Percentiles rank a stretch among this genome's conserved stretches.
These are phyloP conservation scores for Exutisphaerella laricina DNA, from an alignment of 2,329 filamentous ascomycete genomes.

Conservation along the genomic window DNA sequence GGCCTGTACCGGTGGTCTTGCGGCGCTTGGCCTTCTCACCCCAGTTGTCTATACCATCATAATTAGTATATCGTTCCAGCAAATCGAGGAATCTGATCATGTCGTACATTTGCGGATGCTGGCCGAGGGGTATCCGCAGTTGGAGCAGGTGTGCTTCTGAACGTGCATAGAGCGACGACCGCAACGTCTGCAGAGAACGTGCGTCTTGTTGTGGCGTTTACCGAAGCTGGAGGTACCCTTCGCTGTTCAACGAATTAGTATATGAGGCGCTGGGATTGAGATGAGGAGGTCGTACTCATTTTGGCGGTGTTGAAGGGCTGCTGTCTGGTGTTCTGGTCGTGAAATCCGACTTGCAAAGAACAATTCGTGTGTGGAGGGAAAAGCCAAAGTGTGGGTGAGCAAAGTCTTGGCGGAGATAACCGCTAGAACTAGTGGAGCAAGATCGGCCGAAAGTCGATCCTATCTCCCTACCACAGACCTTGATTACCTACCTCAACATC, in stretches of 20 bases:
- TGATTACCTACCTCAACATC: background rate
- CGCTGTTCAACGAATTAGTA: no score
- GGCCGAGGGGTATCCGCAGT: conserved; percentile 94
- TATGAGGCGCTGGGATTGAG: no score
- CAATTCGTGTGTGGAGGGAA: no score
- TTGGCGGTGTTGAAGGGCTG: conserved; percentile 20
- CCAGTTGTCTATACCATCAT: conserved; percentile 76
- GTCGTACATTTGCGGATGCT: conserved; percentile 98
- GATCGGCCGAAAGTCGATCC: no score
- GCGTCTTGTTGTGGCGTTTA: conserved; percentile 95
- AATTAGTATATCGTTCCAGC: no score
- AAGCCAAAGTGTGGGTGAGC: no score
- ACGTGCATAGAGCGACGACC: conserved; percentile 98
- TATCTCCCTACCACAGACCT: no score
- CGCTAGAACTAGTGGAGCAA: conserved; percentile 1
- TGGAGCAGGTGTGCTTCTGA: conserved; percentile 97
- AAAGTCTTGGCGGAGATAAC: background rate
- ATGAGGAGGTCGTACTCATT: conserved; percentile 30
- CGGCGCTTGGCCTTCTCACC: conserved; percentile 99
- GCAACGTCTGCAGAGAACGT: conserved; percentile 97
- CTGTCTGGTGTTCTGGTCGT: conserved; percentile 2
- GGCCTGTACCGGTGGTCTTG: conserved; percentile 97
- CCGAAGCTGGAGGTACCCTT: conserved; percentile 69
- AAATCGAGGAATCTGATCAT: no score
- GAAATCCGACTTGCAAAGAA: background rate